A percentile compares a stretch with the other conserved stretches of the same genome.
Conservation (phyloP, 176 grass and related monocot genomes). For the Musa acuminata region DNA sequence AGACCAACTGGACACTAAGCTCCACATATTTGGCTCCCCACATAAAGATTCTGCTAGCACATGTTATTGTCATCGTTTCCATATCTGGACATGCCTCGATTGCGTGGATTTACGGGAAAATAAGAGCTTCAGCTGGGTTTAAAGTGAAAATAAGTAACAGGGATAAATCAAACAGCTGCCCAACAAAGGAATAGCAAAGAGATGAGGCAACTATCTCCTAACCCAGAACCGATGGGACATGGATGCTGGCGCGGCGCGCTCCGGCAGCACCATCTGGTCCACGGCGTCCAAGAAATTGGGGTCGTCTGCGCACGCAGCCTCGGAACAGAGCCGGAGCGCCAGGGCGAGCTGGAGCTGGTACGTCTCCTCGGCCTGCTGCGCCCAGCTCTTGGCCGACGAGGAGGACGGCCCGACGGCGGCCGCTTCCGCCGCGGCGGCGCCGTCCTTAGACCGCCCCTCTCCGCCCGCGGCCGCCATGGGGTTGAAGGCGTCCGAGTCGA, state of each 20-base stretch:
- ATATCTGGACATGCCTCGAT: too few species aligned
- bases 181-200: not conserved
- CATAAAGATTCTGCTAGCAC: too few species aligned
- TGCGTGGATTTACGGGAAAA: too few species aligned
- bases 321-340: slow-evolving; percentile 82
- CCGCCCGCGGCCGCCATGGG: slow-evolving; percentile 16
- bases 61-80: too few species aligned
- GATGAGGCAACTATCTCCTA: not conserved
- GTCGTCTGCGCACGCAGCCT: slow-evolving; percentile 59
- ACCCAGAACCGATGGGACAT: slow-evolving; percentile 94
- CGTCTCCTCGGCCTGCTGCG: slow-evolving; percentile 95
- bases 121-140: too few species aligned
- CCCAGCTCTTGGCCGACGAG: slow-evolving; percentile 79
- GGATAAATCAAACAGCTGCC: not conserved
- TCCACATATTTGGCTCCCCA: too few species aligned
- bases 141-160: not conserved
- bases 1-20: too few species aligned
- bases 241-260: slow-evolving; percentile 34
- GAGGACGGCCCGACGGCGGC: slow-evolving; percentile 17
- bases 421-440: not conserved
- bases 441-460: not conserved
- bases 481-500: slow-evolving; percentile 7
- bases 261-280: not conserved
- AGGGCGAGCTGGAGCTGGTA: slow-evolving; percentile 94
- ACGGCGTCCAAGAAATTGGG: slow-evolving; percentile 58